These are phyloP conservation scores for Tylopilus sp. DNA, from an alignment of 768 basidiomycete species.

Conservation along the genomic window DNA sequence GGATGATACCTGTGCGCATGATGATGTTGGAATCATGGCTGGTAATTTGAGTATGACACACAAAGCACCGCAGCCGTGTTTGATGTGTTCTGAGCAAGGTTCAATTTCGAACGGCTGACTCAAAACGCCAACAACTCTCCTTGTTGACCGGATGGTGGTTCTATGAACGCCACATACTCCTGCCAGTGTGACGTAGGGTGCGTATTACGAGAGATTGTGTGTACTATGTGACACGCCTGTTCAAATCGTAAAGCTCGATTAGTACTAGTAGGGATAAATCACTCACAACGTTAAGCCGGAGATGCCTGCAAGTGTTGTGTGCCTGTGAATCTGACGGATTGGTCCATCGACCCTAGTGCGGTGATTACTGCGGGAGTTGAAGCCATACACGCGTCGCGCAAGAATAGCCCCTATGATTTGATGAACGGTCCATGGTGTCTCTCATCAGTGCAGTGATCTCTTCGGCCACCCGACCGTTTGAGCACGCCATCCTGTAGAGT, in stretches of 20 bases:
- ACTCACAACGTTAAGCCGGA: no score
- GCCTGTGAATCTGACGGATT: not conserved
- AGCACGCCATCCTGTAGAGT: not conserved
- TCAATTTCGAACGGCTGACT: not conserved
- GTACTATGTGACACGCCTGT: no score
- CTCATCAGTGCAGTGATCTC: not conserved
- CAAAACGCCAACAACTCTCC: not conserved
- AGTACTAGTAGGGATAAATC: no score
- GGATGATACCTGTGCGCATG: not conserved
- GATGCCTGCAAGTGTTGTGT: not conserved
- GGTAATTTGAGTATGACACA: not conserved
- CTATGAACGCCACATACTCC: constrained; percentile 1
- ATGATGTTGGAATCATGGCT: not conserved
- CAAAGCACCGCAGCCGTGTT: not conserved
- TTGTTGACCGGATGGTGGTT: not conserved
- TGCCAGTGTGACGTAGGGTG: no score
- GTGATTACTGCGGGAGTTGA: constrained; percentile 3
- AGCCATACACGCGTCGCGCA: not conserved
- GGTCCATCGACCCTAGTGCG: not conserved
- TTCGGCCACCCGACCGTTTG: not conserved
- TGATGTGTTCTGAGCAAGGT: not conserved
- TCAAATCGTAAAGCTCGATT: no score
- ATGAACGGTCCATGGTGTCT: not conserved
- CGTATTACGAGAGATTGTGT: no score
- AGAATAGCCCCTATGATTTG: not conserved